Evolutionary conservation across 768 basidiomycete genomes (phyloP), one percentile per base, ranked within the genome.

Genomic region (Dacryopinax primogenitus): DNA sequence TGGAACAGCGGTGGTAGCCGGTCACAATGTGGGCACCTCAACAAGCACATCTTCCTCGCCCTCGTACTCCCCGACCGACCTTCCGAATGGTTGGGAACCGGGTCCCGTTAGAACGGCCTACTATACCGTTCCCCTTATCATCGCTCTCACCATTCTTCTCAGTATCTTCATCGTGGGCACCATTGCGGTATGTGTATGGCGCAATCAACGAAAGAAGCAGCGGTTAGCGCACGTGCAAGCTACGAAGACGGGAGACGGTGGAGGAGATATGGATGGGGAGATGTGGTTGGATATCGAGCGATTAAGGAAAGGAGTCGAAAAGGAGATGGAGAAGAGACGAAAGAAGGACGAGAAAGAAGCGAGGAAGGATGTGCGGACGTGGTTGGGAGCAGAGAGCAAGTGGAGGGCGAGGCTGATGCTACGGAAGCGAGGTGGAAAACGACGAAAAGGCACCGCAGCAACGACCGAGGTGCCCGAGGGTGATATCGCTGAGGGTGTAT

Each of bases 61-160:
- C 4, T 58, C 26, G 51, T 32, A 28, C 51, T 58, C 51, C 51
- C 51, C 51, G 26, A 58, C 51, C 51, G 51, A 58, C 30, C 51
- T 58, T 30, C 51, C 51, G 26, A 58, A 23, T 15, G 51, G 51
- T 30, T 58, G 51, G 51, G 51, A 58, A 58, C 51, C 51, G 15
- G 51, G 13, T 58, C 51, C 51, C 30, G 32, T 23, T 21, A 23
- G 51, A 58, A 58, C 51, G 15, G 11, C 51, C 7, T 58, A 58
- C 51, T 58, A 58, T 18, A 21, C 12, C 11, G 51, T 58, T 9
- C 51, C 51, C 18, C 51, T 58, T 6, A 32, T 58, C 51, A 58
- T 58, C 51, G 6, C 26, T 6, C 11, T 58, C 15, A 21, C 51
- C 23, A 23, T 58, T 30, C 23, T 58, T 30, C 32, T 58, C 26